Evolutionary conservation across 2,329 filamentous ascomycete species (phyloP), one percentile per base, ranked within the genome.

Genomic region (Fragosphaeria purpurea): DNA sequence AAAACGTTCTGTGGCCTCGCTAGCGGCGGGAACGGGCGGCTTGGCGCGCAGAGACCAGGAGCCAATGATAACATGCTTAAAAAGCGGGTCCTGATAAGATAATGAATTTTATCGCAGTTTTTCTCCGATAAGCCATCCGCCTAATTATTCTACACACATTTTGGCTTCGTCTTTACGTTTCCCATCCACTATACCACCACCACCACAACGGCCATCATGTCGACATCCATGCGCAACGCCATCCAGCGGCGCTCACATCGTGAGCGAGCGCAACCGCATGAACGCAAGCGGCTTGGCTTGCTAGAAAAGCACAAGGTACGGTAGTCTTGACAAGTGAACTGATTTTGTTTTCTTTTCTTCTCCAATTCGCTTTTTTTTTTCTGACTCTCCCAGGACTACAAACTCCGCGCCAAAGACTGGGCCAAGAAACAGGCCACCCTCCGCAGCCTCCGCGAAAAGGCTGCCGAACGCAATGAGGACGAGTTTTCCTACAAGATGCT

Each of bases 241-340:
- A 50, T 64, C 53, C 61, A 65, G 54, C 61, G 63, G 48, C 62
- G 63, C 63, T 85, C 88, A 59, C 91, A 97, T 69, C 80, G 84
- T 60, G 93, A 97, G 75, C 85, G 93, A 60, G 86, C 87, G 38
- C 93, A 97, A 67, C 86, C 90, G 41, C 69, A 80, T 56, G 86
- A 90, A 64, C 87, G 93, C 48, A 74, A 83, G 57, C 88, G 88
- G 72, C 88, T 89, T 70, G 93, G 93, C 57, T 79, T 97, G 30
- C 82, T 97, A 55, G 93, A 97, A 68, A 97, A 98, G 72, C 86
- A 93, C 76, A 96, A 96, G 22, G 22, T 22, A 22, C 22, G 22
- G 22, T 22, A 22, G 22, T 22, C 22, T 22, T 22, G 73, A 83
- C 84, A 62, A 41, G 63, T 56, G 33, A 13, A 7, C 41, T 37